Percentiles rank a stretch among this genome's conserved stretches.
Conservation (phyloP, 2,329 filamentous ascomycete species). For the Fusarium sarcochroum region DNA sequence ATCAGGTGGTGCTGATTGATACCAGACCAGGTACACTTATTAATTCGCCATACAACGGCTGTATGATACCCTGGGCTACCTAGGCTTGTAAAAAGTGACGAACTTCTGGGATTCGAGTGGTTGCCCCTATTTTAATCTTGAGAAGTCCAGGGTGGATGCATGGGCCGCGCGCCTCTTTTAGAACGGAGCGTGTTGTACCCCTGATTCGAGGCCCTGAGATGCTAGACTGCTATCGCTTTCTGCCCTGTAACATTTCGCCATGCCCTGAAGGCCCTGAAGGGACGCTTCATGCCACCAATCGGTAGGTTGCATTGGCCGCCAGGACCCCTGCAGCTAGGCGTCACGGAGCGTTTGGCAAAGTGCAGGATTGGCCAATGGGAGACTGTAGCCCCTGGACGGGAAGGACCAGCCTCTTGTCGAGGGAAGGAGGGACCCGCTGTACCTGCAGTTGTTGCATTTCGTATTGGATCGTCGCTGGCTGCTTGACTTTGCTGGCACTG, state of each 20-base stretch:
- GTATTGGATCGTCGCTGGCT: constrained; percentile 31
- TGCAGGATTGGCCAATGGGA: constrained; percentile 36
- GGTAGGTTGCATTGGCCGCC: constrained; percentile 26
- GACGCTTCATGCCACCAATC: constrained; percentile 45
- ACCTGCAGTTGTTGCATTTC: constrained; percentile 32
- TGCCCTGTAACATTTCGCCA: constrained; percentile 26
- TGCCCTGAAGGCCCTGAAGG: constrained; percentile 21
- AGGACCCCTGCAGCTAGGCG: constrained; percentile 37
- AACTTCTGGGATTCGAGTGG: constrained; percentile 26
- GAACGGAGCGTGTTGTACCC: constrained; percentile 15
- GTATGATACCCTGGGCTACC: neutral
- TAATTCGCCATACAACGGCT: neutral
- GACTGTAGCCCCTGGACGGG: constrained; percentile 34
- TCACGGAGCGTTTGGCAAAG: constrained; percentile 43
- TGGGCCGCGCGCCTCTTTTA: constrained; percentile 25
- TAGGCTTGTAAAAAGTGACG: constrained; percentile 23
- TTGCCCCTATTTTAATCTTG: constrained; percentile 40
- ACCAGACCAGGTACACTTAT: neutral
- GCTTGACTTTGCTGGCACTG: constrained; percentile 15
- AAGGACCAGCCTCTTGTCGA: constrained; percentile 26
- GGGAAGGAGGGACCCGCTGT: constrained; percentile 25
- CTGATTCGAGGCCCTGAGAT: constrained; percentile 21
- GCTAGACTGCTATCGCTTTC: neutral
- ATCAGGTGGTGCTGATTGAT: neutral
- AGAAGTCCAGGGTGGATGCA: constrained; percentile 25